Conservation (phyloP, 192 early-diverging fungal species). For the Obelidium mucronatum region DNA sequence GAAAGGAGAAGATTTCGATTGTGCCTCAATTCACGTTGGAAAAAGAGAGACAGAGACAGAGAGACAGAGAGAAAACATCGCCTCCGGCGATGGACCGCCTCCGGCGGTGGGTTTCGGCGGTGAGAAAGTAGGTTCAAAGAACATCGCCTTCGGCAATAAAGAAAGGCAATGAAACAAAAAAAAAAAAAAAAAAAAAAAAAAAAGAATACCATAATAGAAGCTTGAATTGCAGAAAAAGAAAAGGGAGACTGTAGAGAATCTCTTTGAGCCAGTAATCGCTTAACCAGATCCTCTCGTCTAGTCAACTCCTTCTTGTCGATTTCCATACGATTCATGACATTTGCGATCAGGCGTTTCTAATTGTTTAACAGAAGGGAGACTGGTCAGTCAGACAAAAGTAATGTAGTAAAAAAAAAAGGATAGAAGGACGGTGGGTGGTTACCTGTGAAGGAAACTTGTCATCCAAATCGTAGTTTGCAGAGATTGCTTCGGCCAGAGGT, state of each 20-base stretch:
- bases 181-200: too few relatives aligned
- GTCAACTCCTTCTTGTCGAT: constrained; percentile 41
- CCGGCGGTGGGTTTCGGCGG: too few relatives aligned
- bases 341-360: constrained; percentile 42
- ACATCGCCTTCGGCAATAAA: background rate
- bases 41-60: too few relatives aligned
- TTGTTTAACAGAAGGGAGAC: background rate
- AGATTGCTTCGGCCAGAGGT: constrained; percentile 15
- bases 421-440: background rate
- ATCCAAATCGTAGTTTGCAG: constrained; percentile 25
- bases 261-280: constrained; percentile 15
- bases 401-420: background rate
- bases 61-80: too few relatives aligned
- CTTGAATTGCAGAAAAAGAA: constrained; percentile 14
- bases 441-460: constrained; percentile 27
- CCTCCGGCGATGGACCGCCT: too few relatives aligned
- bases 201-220: constrained; percentile 13
- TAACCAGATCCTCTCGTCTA: constrained; percentile 7
- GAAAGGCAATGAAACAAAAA: background rate
- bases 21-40: too few relatives aligned
- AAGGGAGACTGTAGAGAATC: constrained; percentile 10
- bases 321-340: constrained; percentile 32
- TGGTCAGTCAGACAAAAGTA: background rate
- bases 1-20: background rate
- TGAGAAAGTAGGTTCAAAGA: background rate